These are phyloP conservation scores for Ogataea hybrid DNA, from an alignment of 1,139 yeast species.

Conservation along the genomic window DNA sequence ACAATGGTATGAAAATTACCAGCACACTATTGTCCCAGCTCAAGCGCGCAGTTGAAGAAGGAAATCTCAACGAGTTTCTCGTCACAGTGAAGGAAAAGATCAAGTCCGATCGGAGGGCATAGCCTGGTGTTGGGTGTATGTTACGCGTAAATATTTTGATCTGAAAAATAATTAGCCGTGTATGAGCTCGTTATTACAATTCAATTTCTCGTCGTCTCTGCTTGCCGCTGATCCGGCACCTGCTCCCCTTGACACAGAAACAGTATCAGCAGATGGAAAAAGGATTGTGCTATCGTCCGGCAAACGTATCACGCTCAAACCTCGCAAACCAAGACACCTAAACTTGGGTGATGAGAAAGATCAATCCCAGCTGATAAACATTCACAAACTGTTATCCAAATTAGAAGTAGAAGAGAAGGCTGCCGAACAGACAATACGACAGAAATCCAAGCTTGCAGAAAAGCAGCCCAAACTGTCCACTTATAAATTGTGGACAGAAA, in stretches of 20 bases:
- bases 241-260: background rate
- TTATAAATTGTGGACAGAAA: slow-evolving; percentile 64
- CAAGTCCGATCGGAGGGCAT: slow-evolving; percentile 34
- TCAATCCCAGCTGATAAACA: slow-evolving; percentile 17
- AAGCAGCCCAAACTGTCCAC: slow-evolving; percentile 11
- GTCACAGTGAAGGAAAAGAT: slow-evolving; percentile 37
- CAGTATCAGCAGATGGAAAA: background rate
- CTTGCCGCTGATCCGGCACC: slow-evolving; percentile 4
- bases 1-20: slow-evolving; percentile 33
- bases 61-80: slow-evolving; percentile 41
- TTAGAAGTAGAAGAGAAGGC: slow-evolving; percentile 22
- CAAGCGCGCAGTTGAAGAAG: slow-evolving; percentile 35
- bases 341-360: background rate
- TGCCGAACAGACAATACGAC: slow-evolving; percentile 26
- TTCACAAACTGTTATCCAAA: slow-evolving; percentile 16
- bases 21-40: slow-evolving; percentile 30
- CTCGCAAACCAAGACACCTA: slow-evolving; percentile 4
- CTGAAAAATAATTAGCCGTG: background rate
- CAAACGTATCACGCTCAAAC: slow-evolving; percentile 14
- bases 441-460: slow-evolving; percentile 7
- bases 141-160: slow-evolving; percentile 5
- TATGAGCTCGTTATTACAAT: slow-evolving; percentile 11
- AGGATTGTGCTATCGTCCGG: slow-evolving; percentile 18
- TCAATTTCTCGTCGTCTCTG: slow-evolving; percentile 16
- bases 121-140: slow-evolving; percentile 7